Conservation (phyloP, 805 yeast genomes). For the Wickerhamomyces rabaulensis region DNA sequence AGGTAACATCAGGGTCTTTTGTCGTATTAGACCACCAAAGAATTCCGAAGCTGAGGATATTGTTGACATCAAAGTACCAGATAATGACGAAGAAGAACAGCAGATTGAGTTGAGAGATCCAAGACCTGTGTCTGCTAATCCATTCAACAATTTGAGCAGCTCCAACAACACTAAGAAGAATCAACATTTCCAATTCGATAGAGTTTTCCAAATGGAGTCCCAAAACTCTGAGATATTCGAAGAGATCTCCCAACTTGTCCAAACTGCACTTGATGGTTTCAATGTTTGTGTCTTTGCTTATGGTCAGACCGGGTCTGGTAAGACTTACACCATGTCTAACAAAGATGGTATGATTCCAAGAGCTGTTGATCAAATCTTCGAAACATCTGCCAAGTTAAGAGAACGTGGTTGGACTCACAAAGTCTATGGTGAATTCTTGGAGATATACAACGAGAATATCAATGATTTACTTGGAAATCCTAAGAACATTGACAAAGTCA, state of each 20-base stretch:
- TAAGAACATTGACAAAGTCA: conserved; percentile 23
- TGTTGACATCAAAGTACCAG: conserved; percentile 28
- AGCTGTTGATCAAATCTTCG: conserved; percentile 67
- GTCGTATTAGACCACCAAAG: conserved; percentile 69
- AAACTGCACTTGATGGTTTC: conserved; percentile 80
- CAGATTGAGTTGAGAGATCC: conserved; percentile 18
- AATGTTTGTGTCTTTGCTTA: conserved; percentile 94
- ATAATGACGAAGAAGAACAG: conserved; percentile 23
- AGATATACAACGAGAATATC: conserved; percentile 82
- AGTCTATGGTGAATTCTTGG: conserved; percentile 72
- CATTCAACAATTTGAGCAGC: conserved; percentile 1
- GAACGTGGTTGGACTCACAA: conserved; percentile 59
- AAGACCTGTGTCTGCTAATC: conserved; percentile 2
- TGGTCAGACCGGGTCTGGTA: conserved; percentile 97
- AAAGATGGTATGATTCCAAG: conserved; percentile 77
- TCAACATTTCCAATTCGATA: conserved; percentile 64
- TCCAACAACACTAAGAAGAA: conserved; percentile 4
- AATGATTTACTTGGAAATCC: conserved; percentile 52
- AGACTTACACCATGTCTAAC: conserved; percentile 84
- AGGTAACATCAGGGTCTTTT: conserved; percentile 89
- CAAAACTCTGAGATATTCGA: conserved; percentile 66
- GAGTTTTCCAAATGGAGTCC: conserved; percentile 54
- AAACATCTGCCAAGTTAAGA: conserved; percentile 39
- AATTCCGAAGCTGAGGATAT: conserved; percentile 19
- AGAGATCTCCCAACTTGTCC: conserved; percentile 82